These are phyloP conservation scores for Camellia sinensis DNA, from an alignment of 148 eudicot genomes.

Conservation along the genomic window DNA sequence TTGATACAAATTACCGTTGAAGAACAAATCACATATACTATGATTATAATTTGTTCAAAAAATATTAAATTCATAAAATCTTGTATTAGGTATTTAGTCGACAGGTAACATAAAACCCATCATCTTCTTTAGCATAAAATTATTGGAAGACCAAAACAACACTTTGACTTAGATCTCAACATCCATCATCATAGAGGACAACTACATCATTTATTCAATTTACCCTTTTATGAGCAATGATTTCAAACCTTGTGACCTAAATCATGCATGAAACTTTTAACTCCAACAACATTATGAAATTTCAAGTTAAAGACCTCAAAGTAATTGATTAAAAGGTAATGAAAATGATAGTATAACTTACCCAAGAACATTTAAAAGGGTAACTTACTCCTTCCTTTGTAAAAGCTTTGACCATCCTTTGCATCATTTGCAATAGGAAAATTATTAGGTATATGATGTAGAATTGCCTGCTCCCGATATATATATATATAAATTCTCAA, in stretches of 20 bases:
- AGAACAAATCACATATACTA: no score
- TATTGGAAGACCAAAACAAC: neutral
- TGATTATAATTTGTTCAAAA: no score
- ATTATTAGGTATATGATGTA: no score
- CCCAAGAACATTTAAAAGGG: neutral
- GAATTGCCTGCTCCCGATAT: no score
- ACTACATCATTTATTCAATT: neutral
- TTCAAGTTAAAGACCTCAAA: neutral
- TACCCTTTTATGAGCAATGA: neutral
- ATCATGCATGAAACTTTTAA: neutral
- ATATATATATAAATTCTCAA: no score
- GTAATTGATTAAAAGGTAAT: neutral
- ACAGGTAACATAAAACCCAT: neutral
- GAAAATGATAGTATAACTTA: neutral
- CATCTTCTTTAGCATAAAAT: neutral
- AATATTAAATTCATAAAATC: neutral
- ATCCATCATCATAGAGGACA: no score
- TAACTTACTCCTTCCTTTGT: no score
- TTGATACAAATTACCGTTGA: no score
- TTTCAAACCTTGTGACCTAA: neutral
- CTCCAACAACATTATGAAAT: neutral
- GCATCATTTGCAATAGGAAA: no score
- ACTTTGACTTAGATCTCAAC: neutral
- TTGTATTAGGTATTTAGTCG: neutral
- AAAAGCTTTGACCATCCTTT: no score